These are phyloP conservation scores for Eucalyptus sideroxylon DNA, from an alignment of 345 rosid species.

Conservation along the genomic window DNA sequence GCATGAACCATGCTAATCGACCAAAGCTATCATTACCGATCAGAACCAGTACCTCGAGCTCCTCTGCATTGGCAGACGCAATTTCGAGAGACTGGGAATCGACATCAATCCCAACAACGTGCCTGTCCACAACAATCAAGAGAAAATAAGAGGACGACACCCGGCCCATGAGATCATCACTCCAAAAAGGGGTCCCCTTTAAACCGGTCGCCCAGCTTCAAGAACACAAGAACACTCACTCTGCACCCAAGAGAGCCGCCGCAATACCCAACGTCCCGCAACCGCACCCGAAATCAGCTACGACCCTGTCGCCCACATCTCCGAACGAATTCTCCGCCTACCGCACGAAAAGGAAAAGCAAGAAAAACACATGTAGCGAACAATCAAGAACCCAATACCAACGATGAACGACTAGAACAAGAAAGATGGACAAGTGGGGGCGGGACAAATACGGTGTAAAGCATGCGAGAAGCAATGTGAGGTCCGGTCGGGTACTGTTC, in stretches of 20 bases:
- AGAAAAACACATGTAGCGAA: not conserved
- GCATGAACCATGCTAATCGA: not conserved
- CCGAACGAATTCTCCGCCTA: constrained; percentile 92
- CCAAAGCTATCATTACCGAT: not conserved
- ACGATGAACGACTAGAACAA: not conserved
- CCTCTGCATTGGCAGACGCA: constrained; percentile 69
- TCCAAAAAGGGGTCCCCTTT: not conserved
- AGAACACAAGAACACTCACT: constrained; percentile 25
- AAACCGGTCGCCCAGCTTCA: not conserved
- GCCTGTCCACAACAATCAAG: constrained; percentile 22
- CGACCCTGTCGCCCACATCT: constrained; percentile 60
- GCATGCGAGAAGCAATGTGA: constrained; percentile 95
- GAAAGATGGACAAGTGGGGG: not conserved
- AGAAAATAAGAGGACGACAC: not conserved
- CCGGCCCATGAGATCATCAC: not conserved
- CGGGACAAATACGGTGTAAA: constrained; percentile 42
- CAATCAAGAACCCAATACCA: not conserved
- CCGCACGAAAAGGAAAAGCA: not conserved
- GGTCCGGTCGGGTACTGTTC: constrained; percentile 97
- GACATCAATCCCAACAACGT: constrained; percentile 68
- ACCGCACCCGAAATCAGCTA: constrained; percentile 95
- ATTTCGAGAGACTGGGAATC: constrained; percentile 68
- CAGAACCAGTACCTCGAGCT: constrained; percentile 50
- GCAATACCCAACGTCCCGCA: constrained; percentile 88
- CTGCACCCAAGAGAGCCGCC: constrained; percentile 85